These are phyloP conservation scores for Alternaria arbusti DNA, from an alignment of 2,329 filamentous ascomycete species.

Conservation along the genomic window DNA sequence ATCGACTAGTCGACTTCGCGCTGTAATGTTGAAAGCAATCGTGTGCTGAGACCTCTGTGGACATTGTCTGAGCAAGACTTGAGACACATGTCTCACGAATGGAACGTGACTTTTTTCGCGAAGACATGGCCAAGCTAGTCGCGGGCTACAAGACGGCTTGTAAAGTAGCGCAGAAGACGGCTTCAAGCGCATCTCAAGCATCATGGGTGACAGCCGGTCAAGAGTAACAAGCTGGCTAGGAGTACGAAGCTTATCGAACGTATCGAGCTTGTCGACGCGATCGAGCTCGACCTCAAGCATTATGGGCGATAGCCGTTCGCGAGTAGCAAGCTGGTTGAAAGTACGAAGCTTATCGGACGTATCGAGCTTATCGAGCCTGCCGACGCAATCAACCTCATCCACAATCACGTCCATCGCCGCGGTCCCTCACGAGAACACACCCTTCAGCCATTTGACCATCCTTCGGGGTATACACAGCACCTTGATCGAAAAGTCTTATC, in stretches of 20 bases:
- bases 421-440: neutral
- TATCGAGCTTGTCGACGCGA: neutral
- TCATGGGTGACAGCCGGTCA: neutral
- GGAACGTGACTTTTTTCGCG: neutral
- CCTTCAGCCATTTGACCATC: neutral
- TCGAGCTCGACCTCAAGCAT: neutral
- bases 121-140: neutral
- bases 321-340: neutral
- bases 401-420: neutral
- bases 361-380: neutral
- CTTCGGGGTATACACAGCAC: neutral
- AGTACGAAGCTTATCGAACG: neutral
- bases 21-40: neutral
- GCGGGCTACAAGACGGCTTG: neutral
- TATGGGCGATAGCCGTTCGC: neutral
- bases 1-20: neutral
- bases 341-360: neutral
- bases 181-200: neutral
- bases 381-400: neutral
- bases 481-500: neutral
- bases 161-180: neutral
- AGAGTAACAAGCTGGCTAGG: neutral
- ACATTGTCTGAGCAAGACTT: neutral
- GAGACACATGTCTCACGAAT: neutral
- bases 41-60: too few relatives aligned